Evolutionary conservation across 176 grass and related monocot genomes (phyloP).

Genomic region (Chrysopogon serrulatus): DNA sequence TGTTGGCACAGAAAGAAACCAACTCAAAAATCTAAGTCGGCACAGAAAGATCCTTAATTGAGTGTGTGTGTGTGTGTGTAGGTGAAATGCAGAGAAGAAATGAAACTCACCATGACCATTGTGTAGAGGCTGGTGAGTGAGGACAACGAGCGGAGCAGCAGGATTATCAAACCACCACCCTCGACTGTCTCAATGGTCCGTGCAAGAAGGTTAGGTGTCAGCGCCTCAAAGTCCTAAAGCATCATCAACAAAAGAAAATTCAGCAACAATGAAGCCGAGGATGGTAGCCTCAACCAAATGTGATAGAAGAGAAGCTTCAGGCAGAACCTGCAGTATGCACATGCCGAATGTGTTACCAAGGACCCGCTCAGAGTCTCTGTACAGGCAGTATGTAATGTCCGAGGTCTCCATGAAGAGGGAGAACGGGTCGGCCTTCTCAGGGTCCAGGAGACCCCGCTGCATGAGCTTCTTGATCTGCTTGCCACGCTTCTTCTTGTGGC

Average conservation of each 20-base stretch:
- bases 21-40: not conserved
- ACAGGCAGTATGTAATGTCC: constrained; percentile 82
- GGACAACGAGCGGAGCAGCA: constrained; percentile 76
- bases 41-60: too few relatives aligned
- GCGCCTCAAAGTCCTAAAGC: constrained; percentile 80
- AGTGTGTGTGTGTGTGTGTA: not conserved
- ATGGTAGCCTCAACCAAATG: not conserved
- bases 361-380: constrained; percentile 83
- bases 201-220: constrained; percentile 84
- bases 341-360: constrained; percentile 97
- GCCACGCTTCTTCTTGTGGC: constrained; percentile 83
- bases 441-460: constrained; percentile 84
- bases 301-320: not conserved
- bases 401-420: constrained; percentile 82
- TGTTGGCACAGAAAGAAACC: constrained; percentile 24
- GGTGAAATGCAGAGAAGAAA: not conserved
- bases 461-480: constrained; percentile 97
- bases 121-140: constrained; percentile 91
- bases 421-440: constrained; percentile 85
- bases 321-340: constrained; percentile 88
- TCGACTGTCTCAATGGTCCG: constrained; percentile 93
- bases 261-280: not conserved
- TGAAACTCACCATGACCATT: constrained; percentile 85
- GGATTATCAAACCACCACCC: constrained; percentile 83
- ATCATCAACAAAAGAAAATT: not conserved